Percentiles rank a stretch among this genome's conserved stretches.
These are phyloP conservation scores for Nosema muscidifuracis DNA, from an alignment of 371 early-diverging fungal species.

Conservation along the genomic window DNA sequence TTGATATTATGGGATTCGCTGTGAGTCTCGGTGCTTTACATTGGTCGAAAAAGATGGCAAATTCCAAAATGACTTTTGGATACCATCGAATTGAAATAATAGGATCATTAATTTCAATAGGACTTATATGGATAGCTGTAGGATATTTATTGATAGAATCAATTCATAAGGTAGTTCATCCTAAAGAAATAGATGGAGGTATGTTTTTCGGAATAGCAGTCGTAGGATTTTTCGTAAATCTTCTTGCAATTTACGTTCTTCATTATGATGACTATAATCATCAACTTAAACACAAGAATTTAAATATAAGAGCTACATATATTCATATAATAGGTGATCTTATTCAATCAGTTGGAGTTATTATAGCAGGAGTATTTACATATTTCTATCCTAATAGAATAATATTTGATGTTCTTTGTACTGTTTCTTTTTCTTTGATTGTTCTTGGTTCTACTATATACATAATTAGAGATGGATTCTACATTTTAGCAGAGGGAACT, in stretches of 20 bases:
- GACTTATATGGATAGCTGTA: conserved; percentile 74
- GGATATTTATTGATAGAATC: conserved; percentile 70
- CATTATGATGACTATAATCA: conserved; percentile 42
- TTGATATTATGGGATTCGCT: conserved; percentile 54
- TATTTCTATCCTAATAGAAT: conserved; percentile 68
- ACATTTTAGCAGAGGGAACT: conserved; percentile 70
- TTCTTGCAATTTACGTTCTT: conserved; percentile 53
- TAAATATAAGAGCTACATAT: conserved; percentile 75
- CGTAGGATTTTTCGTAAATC: conserved; percentile 72
- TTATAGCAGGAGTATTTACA: conserved; percentile 72
- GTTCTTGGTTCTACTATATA: conserved; percentile 71
- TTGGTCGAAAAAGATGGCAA: conserved; percentile 41
- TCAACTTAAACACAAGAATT: conserved; percentile 59
- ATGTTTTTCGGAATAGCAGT: conserved; percentile 73
- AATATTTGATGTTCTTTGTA: conserved; percentile 75
- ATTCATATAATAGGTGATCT: conserved; percentile 77
- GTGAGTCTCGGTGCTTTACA: conserved; percentile 50
- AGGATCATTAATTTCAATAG: conserved; percentile 71
- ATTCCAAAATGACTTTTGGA: conserved; percentile 66
- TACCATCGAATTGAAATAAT: conserved; percentile 75
- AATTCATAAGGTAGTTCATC: conserved; percentile 68
- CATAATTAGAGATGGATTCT: conserved; percentile 69
- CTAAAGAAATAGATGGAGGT: conserved; percentile 68
- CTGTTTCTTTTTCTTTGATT: conserved; percentile 71
- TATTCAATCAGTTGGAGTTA: conserved; percentile 76